These are phyloP conservation scores for Aspergillus campestris DNA, from an alignment of 495 filamentous ascomycete species.

Conservation along the genomic window DNA sequence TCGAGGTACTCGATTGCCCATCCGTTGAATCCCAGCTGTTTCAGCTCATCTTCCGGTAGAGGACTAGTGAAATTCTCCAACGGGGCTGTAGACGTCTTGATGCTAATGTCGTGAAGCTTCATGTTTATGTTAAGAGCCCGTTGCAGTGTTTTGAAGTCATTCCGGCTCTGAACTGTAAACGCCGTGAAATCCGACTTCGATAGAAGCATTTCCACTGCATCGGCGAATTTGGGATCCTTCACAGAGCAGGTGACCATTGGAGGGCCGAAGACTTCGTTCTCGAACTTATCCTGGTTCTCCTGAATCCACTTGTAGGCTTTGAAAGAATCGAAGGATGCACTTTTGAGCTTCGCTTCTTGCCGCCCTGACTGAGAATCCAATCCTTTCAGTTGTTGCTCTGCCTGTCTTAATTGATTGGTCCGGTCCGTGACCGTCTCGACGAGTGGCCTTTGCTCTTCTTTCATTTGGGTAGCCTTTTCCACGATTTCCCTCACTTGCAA, in stretches of 20 bases:
- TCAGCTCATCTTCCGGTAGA: slow-evolving; percentile 46
- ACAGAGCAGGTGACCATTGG: slow-evolving; percentile 74
- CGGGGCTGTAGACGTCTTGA: slow-evolving; percentile 46
- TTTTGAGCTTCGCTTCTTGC: slow-evolving; percentile 53
- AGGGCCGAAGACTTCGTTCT: slow-evolving; percentile 77
- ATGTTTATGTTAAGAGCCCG: slow-evolving; percentile 32
- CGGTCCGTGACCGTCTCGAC: slow-evolving; percentile 19
- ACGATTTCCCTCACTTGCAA: slow-evolving; percentile 24
- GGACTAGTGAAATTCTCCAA: slow-evolving; percentile 46
- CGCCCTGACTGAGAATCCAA: slow-evolving; percentile 73
- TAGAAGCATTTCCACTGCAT: slow-evolving; percentile 67
- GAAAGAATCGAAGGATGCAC: slow-evolving; percentile 50
- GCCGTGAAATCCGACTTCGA: slow-evolving; percentile 53
- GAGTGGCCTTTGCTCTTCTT: slow-evolving; percentile 16
- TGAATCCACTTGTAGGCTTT: slow-evolving; percentile 75
- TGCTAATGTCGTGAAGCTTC: slow-evolving; percentile 55
- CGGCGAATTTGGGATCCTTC: slow-evolving; percentile 63
- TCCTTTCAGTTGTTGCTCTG: slow-evolving; percentile 42
- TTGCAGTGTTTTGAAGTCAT: slow-evolving; percentile 65
- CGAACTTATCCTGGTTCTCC: slow-evolving; percentile 60
- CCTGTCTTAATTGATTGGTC: slow-evolving; percentile 19
- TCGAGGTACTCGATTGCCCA: slow-evolving; percentile 69
- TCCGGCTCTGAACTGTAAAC: slow-evolving; percentile 65
- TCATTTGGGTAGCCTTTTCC: slow-evolving; percentile 22
- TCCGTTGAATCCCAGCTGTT: slow-evolving; percentile 60